Evolutionary conservation across 805 yeast species (phyloP), one percentile per base, ranked within the genome.

Genomic region (Barnettozyma wickerhamii): DNA sequence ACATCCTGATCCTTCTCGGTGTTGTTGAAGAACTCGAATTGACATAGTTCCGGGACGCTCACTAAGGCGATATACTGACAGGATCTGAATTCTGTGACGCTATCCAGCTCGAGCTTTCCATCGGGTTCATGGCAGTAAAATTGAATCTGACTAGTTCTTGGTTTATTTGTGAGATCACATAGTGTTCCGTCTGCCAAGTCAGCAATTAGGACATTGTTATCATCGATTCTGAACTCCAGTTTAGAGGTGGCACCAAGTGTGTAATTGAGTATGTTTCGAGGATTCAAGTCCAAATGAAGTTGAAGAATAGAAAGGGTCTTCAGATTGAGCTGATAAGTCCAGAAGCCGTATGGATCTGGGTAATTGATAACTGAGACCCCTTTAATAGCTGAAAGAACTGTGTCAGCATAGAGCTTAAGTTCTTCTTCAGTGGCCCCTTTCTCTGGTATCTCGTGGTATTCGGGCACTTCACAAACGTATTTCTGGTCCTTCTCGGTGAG

Each of bases 121-220:
- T 53, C 45, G 4, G 20, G 27, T 5, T 29, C 28, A 36, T 53
- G 50, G 35, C 61, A 56, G 7, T 45, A 35, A 32, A 47, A 56
- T 30, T 50, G 54, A 2, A 56, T 19, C 23, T 56, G 53, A 4
- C 47, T 40, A 3, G 37, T 39, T 41, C 61, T 43, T 10, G 52
- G 49, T 23, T 40, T 38, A 4, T 54, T 50, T 1, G 56, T 55
- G 31, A 55, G 35, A 36, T 56, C 60, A 45, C 61, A 56, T 7
- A 50, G 37, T 2, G 53, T 38, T 2, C 61, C 61, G 27, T 46
- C 40, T 2, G 26, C 34, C 32, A 53, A 29, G 1, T 37, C n/a
- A 13, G 33, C 14, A 12, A 40, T 13, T 3, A 32, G 27, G n/a
- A 18, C 24, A 12, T 35, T 23, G 13, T 35, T 38, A 10, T 31